Evolutionary conservation across 2,329 filamentous ascomycete genomes (phyloP).

Genomic region (Magnaporthiopsis incrustans): DNA sequence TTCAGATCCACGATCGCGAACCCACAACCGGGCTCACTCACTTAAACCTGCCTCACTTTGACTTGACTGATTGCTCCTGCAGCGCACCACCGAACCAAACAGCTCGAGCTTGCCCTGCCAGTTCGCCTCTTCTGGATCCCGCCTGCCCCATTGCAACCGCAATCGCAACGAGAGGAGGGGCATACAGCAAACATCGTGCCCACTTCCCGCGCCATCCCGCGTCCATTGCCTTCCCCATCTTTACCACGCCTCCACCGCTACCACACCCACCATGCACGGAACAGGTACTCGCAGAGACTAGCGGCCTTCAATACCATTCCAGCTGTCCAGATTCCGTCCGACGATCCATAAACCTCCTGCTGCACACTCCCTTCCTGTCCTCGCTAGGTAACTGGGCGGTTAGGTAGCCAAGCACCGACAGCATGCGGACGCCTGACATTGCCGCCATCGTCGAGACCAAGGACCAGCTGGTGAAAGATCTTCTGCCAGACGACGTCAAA

Average conservation of each 20-base stretch:
- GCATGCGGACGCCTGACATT: slow-evolving; percentile 13
- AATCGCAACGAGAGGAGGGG: background rate
- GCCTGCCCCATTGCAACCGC: background rate
- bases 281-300: background rate
- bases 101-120: background rate
- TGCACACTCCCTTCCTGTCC: background rate
- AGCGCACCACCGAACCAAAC: background rate
- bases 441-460: slow-evolving; percentile 19
- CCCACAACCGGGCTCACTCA: background rate
- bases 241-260: background rate
- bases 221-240: background rate
- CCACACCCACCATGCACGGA: background rate
- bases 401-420: slow-evolving; percentile 8
- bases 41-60: too few species aligned
- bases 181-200: background rate
- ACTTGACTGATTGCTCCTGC: background rate
- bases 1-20: background rate
- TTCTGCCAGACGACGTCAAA: slow-evolving; percentile 26
- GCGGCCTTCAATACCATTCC: background rate
- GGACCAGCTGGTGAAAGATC: slow-evolving; percentile 22
- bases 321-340: background rate
- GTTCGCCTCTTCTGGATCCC: background rate
- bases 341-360: background rate
- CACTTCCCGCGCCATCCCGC: background rate
- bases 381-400: too few species aligned